Conservation (phyloP, 2,329 filamentous ascomycete species). For the Neofusicoccum ribis region DNA sequence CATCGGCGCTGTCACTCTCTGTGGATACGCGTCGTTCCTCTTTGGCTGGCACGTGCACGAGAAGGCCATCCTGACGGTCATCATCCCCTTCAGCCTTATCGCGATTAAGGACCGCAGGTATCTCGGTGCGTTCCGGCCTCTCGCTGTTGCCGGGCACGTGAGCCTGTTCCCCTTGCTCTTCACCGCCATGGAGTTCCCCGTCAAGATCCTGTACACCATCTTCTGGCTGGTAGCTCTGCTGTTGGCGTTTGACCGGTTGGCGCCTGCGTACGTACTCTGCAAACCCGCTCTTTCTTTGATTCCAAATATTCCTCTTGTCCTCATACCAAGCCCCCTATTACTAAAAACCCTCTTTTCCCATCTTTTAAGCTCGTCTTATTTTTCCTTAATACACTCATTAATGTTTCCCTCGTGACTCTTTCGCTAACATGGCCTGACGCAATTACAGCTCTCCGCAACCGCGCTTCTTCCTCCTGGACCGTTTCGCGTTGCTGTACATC, state of each 20-base stretch:
- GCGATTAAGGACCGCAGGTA: slow-evolving; percentile 88
- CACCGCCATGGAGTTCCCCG: slow-evolving; percentile 85
- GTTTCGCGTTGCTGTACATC: slow-evolving; percentile 88
- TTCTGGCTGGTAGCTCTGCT: slow-evolving; percentile 89
- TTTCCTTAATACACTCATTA: not conserved
- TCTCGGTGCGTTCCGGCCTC: slow-evolving; percentile 84
- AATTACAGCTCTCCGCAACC: slow-evolving; percentile 62
- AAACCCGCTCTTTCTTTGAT: not conserved
- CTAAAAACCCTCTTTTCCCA: slow-evolving; percentile 21
- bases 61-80: slow-evolving; percentile 90
- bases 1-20: slow-evolving; percentile 84
- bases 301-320: not conserved
- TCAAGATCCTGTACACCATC: slow-evolving; percentile 91
- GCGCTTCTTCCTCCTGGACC: slow-evolving; percentile 87
- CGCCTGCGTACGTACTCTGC: slow-evolving; percentile 63
- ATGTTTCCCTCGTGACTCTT: not conserved
- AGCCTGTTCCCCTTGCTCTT: slow-evolving; percentile 94
- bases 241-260: slow-evolving; percentile 80
- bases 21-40: slow-evolving; percentile 92
- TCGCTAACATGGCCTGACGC: not conserved
- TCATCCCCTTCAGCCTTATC: slow-evolving; percentile 92
- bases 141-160: slow-evolving; percentile 91
- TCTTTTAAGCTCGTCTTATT: not conserved
- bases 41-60: slow-evolving; percentile 99
- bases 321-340: not conserved